Conservation (phyloP, 331 rosid species). For the Arachis monticola region DNA sequence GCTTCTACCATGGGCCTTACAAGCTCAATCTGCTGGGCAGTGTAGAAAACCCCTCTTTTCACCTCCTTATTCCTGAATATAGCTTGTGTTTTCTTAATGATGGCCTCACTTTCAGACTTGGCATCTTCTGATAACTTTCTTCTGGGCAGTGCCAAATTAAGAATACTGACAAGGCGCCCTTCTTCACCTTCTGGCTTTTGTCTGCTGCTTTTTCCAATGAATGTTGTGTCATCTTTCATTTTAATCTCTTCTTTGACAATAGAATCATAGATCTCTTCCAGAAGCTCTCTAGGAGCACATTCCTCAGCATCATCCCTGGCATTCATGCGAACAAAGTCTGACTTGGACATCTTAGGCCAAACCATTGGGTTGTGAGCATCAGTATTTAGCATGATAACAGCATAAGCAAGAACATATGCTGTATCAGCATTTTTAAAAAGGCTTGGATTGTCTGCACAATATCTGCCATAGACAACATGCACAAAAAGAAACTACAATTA, state of each 20-base stretch:
- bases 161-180: slow-evolving; percentile 90
- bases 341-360: slow-evolving; percentile 99
- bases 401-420: slow-evolving; percentile 97
- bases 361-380: slow-evolving; percentile 99
- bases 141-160: slow-evolving; percentile 94
- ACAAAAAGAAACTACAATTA: slow-evolving; percentile 43
- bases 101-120: slow-evolving; percentile 87
- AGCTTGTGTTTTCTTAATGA: slow-evolving; percentile 89
- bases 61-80: slow-evolving; percentile 84
- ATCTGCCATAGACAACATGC: slow-evolving; percentile 64
- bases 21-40: slow-evolving; percentile 93
- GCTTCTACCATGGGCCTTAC: slow-evolving; percentile 99
- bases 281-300: slow-evolving; percentile 85
- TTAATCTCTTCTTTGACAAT: slow-evolving; percentile 92
- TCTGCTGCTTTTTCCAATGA: slow-evolving; percentile 71
- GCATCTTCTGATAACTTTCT: slow-evolving; percentile 71
- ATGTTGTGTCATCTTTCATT: slow-evolving; percentile 77
- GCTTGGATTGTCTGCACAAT: slow-evolving; percentile 95
- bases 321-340: slow-evolving; percentile 91
- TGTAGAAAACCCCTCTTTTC: slow-evolving; percentile 88
- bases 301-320: slow-evolving; percentile 85
- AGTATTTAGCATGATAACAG: slow-evolving; percentile 94
- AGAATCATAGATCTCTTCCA: slow-evolving; percentile 92
- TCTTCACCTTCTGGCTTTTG: slow-evolving; percentile 86
- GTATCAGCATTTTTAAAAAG: slow-evolving; percentile 97